Evolutionary conservation across 1,284 basidiomycete genomes (phyloP), one percentile per base, ranked within the genome.

Genomic region (Leccinum griseonigrum): DNA sequence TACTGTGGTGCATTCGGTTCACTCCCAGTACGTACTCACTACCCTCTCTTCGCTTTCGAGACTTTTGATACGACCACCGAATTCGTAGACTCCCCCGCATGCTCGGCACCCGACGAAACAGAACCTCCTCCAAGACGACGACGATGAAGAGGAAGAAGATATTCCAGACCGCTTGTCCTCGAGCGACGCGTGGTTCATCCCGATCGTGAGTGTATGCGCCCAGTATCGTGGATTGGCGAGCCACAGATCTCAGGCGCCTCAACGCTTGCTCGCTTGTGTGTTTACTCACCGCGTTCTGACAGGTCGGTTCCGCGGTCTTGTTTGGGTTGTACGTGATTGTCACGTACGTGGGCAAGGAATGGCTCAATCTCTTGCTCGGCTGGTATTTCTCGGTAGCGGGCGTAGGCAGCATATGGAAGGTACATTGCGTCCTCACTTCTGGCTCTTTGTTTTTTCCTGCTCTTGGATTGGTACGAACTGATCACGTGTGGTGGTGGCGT

Each of bases 361-460:
- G 92, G 89, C 87, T 97, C 65, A 94, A 94, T 72, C 85, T 81
- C 79, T 64, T 92, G 1, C 76, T 94, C 22, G 84, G 83, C n/a
- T 86, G 87, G 79, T 95, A 95, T 71, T 94, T 94, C 66, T 81
- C 85, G 16, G 28, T 88, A 14, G 79, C 81, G 5, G 88, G 88
- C 1, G 77, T 87, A 11, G 84, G 81, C 10, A 86, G 85, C 66
- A 83, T 91, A n/a, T 88, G 87, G 83, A 86, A 85, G 79, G 91
- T 76, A 54, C 53, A 3, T 54, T 26, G 18, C 18, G 2, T 34
- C 32, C 13, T 54, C 26, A 11, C 53, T 32, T 34, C 22, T 29
- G n/a, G 13, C 18, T 34, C 22, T 36, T 54, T 29, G 13, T 14
- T 55, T 34, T n/a, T 40, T 38, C 34, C 34, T 51, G 50, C 11